Evolutionary conservation across 352 stramenopile species (phyloP), one percentile per base, ranked within the genome.

Genomic region (Phytophthora aleatoria): DNA sequence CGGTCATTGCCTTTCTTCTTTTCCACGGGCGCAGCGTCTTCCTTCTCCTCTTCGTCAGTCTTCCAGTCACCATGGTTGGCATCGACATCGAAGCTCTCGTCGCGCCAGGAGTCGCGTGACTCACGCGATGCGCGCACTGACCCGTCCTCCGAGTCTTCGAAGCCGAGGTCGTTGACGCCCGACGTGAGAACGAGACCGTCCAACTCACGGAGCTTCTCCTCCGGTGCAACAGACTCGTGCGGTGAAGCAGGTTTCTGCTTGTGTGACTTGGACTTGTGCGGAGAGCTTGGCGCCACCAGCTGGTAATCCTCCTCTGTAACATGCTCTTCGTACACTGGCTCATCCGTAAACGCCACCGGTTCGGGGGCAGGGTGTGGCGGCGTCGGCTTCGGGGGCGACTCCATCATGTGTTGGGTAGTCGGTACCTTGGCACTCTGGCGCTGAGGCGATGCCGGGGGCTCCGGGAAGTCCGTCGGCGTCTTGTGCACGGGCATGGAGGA

Each of bases 161-260:
- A 81, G 33, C 76, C 76, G n/a, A 87, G 54, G 31, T 87, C 76
- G 35, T 87, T 85, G 28, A 73, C 64, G 24, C 52, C 74, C 1
- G 75, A 64, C 20, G 71, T 79, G 48, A 83, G 71, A 31, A 78
- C 69, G 27, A 81, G 54, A 1, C 70, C 73, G 10, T 81, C 73
- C 49, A 81, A n/a, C 27, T 77, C 66, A 13, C 44, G 50, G 31
- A 73, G 66, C 31, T 69, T 65, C 44, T 75, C 61, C 30, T 69
- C 66, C 10, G 68, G 68, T 15, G 68, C 57, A 63, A 73, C 69
- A 28, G 69, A 73, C 30, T 71, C 43, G 27, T 61, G 61, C 13
- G 67, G 58, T 13, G 72, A 65, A 31, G 50, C 27, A 11, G 50
- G 13, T 24, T 62, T 53, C 42, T 76, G 39, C 47, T 69, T 57